A percentile compares a stretch with the other conserved stretches of the same genome.
These are phyloP conservation scores for Trypanosomatidae sp. DNA, from an alignment of 208 protist genomes.

Conservation along the genomic window DNA sequence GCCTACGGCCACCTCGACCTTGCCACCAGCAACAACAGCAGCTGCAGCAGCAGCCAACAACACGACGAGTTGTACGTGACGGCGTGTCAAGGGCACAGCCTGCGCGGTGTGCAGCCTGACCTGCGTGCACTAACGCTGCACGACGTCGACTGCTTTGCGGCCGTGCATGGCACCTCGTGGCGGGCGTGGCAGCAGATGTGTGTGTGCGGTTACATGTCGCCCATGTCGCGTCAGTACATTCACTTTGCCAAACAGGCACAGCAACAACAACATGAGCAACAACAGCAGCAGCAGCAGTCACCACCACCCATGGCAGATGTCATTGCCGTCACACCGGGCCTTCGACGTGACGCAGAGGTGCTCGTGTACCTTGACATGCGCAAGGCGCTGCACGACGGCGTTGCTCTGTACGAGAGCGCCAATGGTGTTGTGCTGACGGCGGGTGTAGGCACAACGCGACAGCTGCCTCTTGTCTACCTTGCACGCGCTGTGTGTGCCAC, in stretches of 20 bases:
- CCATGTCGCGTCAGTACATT: slow-evolving; percentile 80
- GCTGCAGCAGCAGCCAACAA: neutral
- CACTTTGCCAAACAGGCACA: slow-evolving; percentile 80
- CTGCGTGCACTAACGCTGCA: slow-evolving; percentile 4
- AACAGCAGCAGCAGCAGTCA: no score
- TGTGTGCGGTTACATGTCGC: slow-evolving; percentile 56
- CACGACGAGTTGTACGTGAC: slow-evolving; percentile 37
- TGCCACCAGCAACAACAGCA: neutral
- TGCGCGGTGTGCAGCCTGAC: slow-evolving; percentile 36
- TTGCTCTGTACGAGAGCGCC: slow-evolving; percentile 52
- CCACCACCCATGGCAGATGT: no score
- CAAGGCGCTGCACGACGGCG: slow-evolving; percentile 34
- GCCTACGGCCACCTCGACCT: slow-evolving; percentile 14
- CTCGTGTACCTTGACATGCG: slow-evolving; percentile 68
- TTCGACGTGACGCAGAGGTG: slow-evolving; percentile 49
- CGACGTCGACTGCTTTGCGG: slow-evolving; percentile 6
- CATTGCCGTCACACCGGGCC: slow-evolving; percentile 33
- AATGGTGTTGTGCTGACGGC: slow-evolving; percentile 83
- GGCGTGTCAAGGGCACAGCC: slow-evolving; percentile 77
- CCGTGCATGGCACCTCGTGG: slow-evolving; percentile 79
- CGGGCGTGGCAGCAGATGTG: slow-evolving; percentile 34
- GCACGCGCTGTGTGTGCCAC: slow-evolving; percentile 32
- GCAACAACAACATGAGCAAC: no score
- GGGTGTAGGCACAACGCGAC: slow-evolving; percentile 36
- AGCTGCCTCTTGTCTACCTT: slow-evolving; percentile 63